phyloP scores from a whole-genome alignment of 371 early-diverging fungal genomes.

The Dinochytrium kinnereticum region DNA sequence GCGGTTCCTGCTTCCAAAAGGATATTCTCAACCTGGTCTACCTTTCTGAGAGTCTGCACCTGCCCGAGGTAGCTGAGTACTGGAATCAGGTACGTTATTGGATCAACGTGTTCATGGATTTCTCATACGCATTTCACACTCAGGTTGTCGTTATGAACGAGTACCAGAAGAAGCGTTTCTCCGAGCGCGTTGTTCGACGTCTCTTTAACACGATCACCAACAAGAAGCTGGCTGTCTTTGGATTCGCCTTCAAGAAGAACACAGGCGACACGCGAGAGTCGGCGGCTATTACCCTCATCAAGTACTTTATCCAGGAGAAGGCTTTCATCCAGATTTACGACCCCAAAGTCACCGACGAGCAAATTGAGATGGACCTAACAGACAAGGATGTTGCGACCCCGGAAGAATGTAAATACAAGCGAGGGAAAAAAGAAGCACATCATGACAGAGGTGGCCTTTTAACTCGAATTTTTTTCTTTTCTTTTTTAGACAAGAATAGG shows the following conservation, averaged over 20 bases:
- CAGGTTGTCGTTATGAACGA: slow-evolving; percentile 89
- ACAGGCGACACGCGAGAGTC: slow-evolving; percentile 96
- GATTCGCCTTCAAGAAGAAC: slow-evolving; percentile 96
- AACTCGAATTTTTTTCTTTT: background rate
- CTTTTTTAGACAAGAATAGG: slow-evolving; percentile 60
- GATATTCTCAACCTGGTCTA: slow-evolving; percentile 93
- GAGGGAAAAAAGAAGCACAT: no score
- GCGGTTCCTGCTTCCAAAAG: slow-evolving; percentile 96
- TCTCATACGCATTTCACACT: background rate
- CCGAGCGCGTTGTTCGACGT: slow-evolving; percentile 65
- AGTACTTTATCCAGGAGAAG: slow-evolving; percentile 80
- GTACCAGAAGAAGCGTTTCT: slow-evolving; percentile 90
- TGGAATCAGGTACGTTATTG: slow-evolving; percentile 72
- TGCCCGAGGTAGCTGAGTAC: slow-evolving; percentile 93
- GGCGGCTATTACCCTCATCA: slow-evolving; percentile 85
- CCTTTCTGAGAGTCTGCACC: slow-evolving; percentile 78
- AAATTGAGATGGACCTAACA: slow-evolving; percentile 80
- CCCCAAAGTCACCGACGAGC: slow-evolving; percentile 84
- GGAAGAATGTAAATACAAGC: slow-evolving; percentile 41
- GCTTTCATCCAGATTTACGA: slow-evolving; percentile 87
- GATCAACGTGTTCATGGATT: background rate
- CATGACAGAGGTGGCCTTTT: no score
- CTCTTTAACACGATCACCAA: slow-evolving; percentile 86
- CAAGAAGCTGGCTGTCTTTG: slow-evolving; percentile 84
- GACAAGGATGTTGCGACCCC: slow-evolving; percentile 71